Conservation (phyloP, 805 yeast genomes). For the Candida boleticola region DNA sequence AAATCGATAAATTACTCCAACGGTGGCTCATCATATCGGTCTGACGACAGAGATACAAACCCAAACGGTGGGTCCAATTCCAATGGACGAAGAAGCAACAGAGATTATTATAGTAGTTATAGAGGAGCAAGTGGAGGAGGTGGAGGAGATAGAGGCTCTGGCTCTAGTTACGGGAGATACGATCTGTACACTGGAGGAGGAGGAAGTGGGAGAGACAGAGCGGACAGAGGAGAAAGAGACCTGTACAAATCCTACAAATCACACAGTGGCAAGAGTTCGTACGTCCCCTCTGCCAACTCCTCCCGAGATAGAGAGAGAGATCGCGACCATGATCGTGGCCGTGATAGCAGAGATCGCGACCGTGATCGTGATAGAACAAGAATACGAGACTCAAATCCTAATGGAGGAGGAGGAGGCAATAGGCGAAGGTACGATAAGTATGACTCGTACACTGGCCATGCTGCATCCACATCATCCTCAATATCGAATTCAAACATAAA, state of each 20-base stretch:
- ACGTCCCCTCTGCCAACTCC: conserved; percentile 2
- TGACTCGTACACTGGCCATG: conserved; percentile 17
- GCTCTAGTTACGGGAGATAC: conserved; percentile 7
- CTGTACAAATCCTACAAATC: conserved; percentile 4
- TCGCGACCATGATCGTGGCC: background rate
- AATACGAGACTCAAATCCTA: conserved; percentile 2
- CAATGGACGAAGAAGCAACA: conserved; percentile 3
- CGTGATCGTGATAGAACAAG: background rate
- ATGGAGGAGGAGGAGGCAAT: conserved; percentile 7
- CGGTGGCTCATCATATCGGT: conserved; percentile 6
- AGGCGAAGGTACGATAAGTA: conserved; percentile 17
- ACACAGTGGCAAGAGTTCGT: conserved; percentile 3
- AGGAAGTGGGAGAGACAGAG: background rate
- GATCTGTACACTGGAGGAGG: conserved; percentile 7
- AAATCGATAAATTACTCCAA: background rate
- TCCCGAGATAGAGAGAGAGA: background rate
- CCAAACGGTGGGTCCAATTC: background rate
- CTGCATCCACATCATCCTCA: background rate
- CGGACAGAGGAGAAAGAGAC: background rate
- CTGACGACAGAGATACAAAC: background rate
- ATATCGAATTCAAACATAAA: background rate
- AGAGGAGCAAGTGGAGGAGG: conserved; percentile 2
- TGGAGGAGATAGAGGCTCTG: conserved; percentile 1
- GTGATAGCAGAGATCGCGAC: background rate
- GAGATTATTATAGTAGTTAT: conserved; percentile 10